Base-by-base conservation (phyloP, 768 basidiomycete genomes). In the Hortiboletus flavorubellus region DNA sequence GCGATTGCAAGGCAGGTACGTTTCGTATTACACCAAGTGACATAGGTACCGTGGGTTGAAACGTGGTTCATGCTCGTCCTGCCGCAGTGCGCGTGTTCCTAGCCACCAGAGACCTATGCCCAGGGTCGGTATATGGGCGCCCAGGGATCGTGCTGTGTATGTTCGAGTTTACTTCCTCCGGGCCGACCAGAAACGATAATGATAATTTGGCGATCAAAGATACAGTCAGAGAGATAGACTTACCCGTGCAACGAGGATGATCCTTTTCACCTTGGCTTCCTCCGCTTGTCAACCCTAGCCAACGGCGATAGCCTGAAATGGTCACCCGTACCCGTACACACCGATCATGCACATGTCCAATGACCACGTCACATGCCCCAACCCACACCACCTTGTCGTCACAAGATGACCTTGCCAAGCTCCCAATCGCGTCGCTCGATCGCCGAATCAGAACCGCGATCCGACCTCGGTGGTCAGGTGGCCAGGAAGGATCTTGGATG, bases 11-110 rank as follows among this genome's bases (percentile, higher is more conserved):
- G 16, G 35, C 45, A 37, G 14, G 38, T 46, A 30, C 41, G 42
- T 58, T 33, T 51, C n/a, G n/a, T n/a, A n/a, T n/a, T 38, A 51
- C 42, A 30, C 56, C 38, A 18, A 41, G 29, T 49, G 59, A 47
- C 41, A 34, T 40, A n/a, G n/a, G 6, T 37, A 21, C 18, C 52
- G 30, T 49, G 39, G 33, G 21, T n/a, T 35, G 33, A 30, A 30
- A 54, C 41, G 37, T 34, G 58, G 26, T 26, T 26, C 26, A 26
- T 26, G 4, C 26, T 26, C 26, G 26, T 26, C 26, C 26, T 26
- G 26, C 26, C 18, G 21, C 33, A 38, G 37, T n/a, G 38, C 10
- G 35, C 40, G n/a, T 31, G 37, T 47, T 42, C 38, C 18, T 39
- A 35, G 37, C 8, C 47, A n/a, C 16, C 46, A 37, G 18, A 35